A percentile compares a stretch with the other conserved stretches of the same genome.
Conservation (phyloP, 371 early-diverging fungal genomes). For the Capillidium rhysosporum region DNA sequence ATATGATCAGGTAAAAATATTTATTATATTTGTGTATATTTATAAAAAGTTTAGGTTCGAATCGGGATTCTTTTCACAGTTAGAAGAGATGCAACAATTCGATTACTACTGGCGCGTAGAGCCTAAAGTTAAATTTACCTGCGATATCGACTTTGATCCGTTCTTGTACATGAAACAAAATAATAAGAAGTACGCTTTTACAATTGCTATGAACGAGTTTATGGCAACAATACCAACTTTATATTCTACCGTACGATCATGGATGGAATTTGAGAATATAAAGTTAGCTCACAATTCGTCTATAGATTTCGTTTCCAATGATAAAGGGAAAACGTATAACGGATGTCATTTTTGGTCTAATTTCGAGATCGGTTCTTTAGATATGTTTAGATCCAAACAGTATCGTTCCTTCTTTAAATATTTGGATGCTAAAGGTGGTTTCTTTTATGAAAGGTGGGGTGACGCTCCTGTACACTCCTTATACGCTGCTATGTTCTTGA, state of each 20-base stretch:
- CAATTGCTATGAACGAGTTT: constrained; percentile 56
- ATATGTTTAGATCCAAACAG: constrained; percentile 43
- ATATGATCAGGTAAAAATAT: constrained; percentile 30
- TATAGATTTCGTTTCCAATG: constrained; percentile 13
- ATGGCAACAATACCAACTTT: constrained; percentile 60
- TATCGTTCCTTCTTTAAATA: constrained; percentile 61
- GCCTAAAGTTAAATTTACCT: constrained; percentile 65
- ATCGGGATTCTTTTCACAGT: constrained; percentile 75
- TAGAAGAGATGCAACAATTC: constrained; percentile 49
- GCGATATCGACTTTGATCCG: constrained; percentile 77
- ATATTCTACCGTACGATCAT: constrained; percentile 41
- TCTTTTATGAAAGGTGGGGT: constrained; percentile 92
- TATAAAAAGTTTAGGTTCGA: constrained; percentile 60
- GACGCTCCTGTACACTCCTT: constrained; percentile 93
- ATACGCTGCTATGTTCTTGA: constrained; percentile 41
- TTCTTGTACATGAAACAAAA: constrained; percentile 67
- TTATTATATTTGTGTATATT: too few species aligned
- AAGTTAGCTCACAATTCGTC: constrained; percentile 16
- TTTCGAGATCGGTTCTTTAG: constrained; percentile 81
- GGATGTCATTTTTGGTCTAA: constrained; percentile 93
- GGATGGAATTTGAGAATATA: constrained; percentile 16
- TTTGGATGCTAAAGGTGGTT: constrained; percentile 70
- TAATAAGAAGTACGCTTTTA: constrained; percentile 68
- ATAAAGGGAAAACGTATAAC: constrained; percentile 13
- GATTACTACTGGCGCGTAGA: constrained; percentile 96